Evolutionary conservation across 805 yeast genomes (phyloP).

Genomic region (Helenozyma rhizophorensis): DNA sequence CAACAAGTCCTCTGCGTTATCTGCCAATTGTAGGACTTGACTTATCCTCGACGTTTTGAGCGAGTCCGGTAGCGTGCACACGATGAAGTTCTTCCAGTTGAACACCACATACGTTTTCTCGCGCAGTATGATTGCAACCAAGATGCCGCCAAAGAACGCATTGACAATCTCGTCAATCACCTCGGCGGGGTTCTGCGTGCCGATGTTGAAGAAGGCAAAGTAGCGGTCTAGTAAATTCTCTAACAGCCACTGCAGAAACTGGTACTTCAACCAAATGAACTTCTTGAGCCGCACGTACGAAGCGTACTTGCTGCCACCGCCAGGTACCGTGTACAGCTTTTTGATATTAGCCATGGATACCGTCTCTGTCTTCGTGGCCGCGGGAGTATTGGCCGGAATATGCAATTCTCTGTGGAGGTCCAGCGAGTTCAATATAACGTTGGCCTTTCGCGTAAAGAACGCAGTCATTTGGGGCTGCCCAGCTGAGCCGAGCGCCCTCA

Average conservation of each 20-base stretch:
- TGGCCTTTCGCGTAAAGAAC: constrained; percentile 6
- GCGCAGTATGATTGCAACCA: constrained; percentile 15
- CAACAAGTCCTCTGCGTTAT: constrained; percentile 4
- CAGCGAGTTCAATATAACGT: constrained; percentile 2
- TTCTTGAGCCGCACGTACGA: constrained; percentile 19
- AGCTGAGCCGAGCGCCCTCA: not conserved
- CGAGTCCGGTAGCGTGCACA: constrained; percentile 25
- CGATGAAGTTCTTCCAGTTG: constrained; percentile 34
- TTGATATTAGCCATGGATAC: not conserved
- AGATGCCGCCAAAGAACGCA: constrained; percentile 19
- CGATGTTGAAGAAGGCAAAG: constrained; percentile 7
- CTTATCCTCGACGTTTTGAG: constrained; percentile 14
- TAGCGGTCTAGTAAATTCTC: constrained; percentile 8
- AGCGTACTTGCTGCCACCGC: constrained; percentile 8
- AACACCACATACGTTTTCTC: constrained; percentile 22
- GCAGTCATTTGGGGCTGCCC: constrained; percentile 3
- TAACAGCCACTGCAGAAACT: constrained; percentile 22
- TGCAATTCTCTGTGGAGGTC: constrained; percentile 1
- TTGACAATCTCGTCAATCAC: constrained; percentile 18
- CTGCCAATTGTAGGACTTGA: constrained; percentile 1
- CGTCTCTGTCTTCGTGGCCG: not conserved
- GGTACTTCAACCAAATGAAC: constrained; percentile 25
- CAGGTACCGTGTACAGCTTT: constrained; percentile 3
- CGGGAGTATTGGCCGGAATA: not conserved
- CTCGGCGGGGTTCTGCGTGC: constrained; percentile 7